A percentile compares a stretch with the other conserved stretches of the same genome.
phyloP scores from a whole-genome alignment of 2,329 filamentous ascomycete species.

The Fusarium nanum region DNA sequence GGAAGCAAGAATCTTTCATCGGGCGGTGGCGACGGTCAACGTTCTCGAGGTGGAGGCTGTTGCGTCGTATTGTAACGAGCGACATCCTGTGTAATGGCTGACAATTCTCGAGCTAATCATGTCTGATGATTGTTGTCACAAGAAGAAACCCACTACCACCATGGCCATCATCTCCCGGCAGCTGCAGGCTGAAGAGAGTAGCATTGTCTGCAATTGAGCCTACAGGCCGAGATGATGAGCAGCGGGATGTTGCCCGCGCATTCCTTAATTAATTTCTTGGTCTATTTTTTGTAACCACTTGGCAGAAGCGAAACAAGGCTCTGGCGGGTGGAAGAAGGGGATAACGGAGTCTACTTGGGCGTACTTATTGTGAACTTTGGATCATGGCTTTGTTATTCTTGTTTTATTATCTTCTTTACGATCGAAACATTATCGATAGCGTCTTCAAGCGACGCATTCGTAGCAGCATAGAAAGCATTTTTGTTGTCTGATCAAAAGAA shows the following conservation, averaged over 20 bases:
- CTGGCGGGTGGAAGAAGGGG: constrained; percentile 44
- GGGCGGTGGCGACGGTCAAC: constrained; percentile 55
- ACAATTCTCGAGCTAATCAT: constrained; percentile 11
- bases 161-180: constrained; percentile 5
- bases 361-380: constrained; percentile 46
- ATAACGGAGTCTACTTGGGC: constrained; percentile 47
- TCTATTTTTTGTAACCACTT: constrained; percentile 36
- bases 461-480: constrained; percentile 48
- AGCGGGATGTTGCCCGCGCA: constrained; percentile 16
- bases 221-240: constrained; percentile 1
- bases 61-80: constrained; percentile 62
- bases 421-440: constrained; percentile 26
- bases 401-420: constrained; percentile 31
- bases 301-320: constrained; percentile 41
- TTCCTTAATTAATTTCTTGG: constrained; percentile 41
- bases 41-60: constrained; percentile 58
- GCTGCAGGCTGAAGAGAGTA: constrained; percentile 14
- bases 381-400: constrained; percentile 39
- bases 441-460: constrained; percentile 44
- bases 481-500: constrained; percentile 20
- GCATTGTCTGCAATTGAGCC: constrained; percentile 3
- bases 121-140: constrained; percentile 1
- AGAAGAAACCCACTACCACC: constrained; percentile 16
- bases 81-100: constrained; percentile 4
- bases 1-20: constrained; percentile 64